Conservation (phyloP, 2,329 filamentous ascomycete genomes). For the Cryoendolithus antarcticus region DNA sequence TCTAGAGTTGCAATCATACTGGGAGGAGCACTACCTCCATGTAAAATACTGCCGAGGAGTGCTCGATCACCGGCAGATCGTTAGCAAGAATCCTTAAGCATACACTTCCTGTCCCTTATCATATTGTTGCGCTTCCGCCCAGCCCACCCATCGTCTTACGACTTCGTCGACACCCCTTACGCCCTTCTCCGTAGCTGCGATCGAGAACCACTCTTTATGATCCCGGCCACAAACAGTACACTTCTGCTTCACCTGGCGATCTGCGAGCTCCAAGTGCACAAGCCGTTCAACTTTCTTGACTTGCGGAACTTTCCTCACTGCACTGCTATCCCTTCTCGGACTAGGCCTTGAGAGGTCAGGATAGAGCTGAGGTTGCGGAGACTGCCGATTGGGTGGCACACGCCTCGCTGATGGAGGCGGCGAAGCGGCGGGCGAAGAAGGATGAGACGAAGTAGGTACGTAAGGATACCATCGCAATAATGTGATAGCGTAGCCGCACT, state of each 20-base stretch:
- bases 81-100: no score
- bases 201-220: slow-evolving; percentile 92
- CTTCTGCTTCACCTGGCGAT: slow-evolving; percentile 44
- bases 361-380: slow-evolving; percentile 12
- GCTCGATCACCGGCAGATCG: no score
- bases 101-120: neutral
- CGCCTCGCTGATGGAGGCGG: neutral
- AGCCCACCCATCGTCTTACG: slow-evolving; percentile 73
- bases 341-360: slow-evolving; percentile 17
- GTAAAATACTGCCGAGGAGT: no score
- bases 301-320: slow-evolving; percentile 62
- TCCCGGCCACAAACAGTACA: slow-evolving; percentile 72
- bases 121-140: slow-evolving; percentile 46
- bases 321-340: slow-evolving; percentile 10
- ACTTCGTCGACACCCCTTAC: slow-evolving; percentile 59
- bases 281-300: slow-evolving; percentile 79
- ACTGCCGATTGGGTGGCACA: neutral
- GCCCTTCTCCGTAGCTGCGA: slow-evolving; percentile 59
- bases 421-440: slow-evolving; percentile 15
- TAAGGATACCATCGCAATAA: slow-evolving; percentile 90
- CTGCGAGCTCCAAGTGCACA: slow-evolving; percentile 76
- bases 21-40: no score
- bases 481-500: slow-evolving; percentile 81
- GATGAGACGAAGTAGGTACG: slow-evolving; percentile 26
- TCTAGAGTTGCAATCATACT: no score